A percentile compares a stretch with the other conserved stretches of the same genome.
Evolutionary conservation across 228 moss, liverwort and hornwort genomes (phyloP).

Genomic region (Sphagnum magellanicum): DNA sequence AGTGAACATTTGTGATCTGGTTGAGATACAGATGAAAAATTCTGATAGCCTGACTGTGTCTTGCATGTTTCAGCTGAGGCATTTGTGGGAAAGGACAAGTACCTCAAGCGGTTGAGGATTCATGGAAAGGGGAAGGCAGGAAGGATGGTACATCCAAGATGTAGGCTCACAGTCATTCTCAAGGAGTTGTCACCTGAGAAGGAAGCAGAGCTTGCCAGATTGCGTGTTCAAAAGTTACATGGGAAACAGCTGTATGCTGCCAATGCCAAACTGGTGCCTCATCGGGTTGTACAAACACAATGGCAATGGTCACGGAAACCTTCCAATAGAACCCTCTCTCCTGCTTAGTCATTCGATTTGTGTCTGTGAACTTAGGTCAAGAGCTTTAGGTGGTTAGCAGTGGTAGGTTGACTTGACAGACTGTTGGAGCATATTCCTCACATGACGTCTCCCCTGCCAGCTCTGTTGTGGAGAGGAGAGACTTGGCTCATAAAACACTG

Average conservation of each 20-base stretch:
- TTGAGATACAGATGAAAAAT: no score
- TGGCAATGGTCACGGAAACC: constrained; percentile 57
- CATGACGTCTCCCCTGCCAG: no score
- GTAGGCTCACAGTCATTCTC: constrained; percentile 72
- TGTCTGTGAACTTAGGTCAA: no score
- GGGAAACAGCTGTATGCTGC: constrained; percentile 51
- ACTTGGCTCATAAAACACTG: no score
- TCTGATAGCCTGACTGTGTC: background rate
- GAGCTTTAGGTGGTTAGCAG: no score
- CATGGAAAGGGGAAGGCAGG: constrained; percentile 89
- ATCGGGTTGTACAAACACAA: constrained; percentile 63
- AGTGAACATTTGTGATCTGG: no score
- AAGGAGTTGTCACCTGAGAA: constrained; percentile 81
- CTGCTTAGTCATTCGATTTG: constrained; percentile 7
- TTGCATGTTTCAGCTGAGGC: constrained; percentile 57
- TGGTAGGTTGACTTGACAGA: no score
- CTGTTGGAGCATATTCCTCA: no score
- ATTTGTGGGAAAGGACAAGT: constrained; percentile 89
- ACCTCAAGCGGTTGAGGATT: constrained; percentile 58
- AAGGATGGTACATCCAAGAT: constrained; percentile 54
- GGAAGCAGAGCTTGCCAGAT: constrained; percentile 77
- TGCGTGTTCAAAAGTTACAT: constrained; percentile 53
- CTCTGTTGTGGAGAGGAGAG: no score
- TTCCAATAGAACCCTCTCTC: constrained; percentile 16
- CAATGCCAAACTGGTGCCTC: constrained; percentile 69